These are phyloP conservation scores for Venturia aucupariae DNA, from an alignment of 2,329 filamentous ascomycete species.

Conservation along the genomic window DNA sequence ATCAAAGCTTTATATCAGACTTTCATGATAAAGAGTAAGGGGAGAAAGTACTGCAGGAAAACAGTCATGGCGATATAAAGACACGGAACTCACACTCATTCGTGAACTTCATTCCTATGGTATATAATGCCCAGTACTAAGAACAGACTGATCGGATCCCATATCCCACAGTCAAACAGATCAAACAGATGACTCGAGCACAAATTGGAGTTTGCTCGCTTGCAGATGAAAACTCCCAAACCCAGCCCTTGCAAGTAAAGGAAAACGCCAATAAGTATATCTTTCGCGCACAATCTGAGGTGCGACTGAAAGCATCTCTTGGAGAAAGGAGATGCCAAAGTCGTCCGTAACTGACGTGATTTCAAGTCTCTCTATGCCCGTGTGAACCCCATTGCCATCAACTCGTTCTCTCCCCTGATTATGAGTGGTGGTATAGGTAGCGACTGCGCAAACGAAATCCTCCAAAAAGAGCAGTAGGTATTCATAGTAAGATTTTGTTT, in stretches of 20 bases:
- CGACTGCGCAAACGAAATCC: not conserved
- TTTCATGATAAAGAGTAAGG: too few species aligned
- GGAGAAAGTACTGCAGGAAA: too few species aligned
- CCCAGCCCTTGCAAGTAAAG: not conserved
- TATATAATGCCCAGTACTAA: not conserved
- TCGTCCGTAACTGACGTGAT: not conserved
- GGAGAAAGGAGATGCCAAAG: not conserved
- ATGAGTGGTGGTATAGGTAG: not conserved
- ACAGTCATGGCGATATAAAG: too few species aligned
- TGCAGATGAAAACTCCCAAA: not conserved
- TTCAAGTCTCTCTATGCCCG: not conserved
- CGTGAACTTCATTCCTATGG: constrained; percentile 4
- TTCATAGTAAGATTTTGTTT: not conserved
- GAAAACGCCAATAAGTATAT: not conserved
- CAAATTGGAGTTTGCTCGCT: not conserved
- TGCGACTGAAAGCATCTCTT: not conserved
- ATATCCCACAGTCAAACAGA: not conserved
- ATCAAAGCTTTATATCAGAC: too few species aligned
- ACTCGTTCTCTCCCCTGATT: not conserved
- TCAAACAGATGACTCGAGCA: not conserved
- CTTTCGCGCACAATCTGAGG: not conserved
- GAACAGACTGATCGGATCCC: too few species aligned
- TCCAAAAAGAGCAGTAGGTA: not conserved
- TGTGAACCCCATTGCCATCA: not conserved
- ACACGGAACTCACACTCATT: not conserved